Percentiles rank a stretch among this genome's conserved stretches.
phyloP scores from a whole-genome alignment of 768 basidiomycete genomes.

The Macrocybe gigantea region DNA sequence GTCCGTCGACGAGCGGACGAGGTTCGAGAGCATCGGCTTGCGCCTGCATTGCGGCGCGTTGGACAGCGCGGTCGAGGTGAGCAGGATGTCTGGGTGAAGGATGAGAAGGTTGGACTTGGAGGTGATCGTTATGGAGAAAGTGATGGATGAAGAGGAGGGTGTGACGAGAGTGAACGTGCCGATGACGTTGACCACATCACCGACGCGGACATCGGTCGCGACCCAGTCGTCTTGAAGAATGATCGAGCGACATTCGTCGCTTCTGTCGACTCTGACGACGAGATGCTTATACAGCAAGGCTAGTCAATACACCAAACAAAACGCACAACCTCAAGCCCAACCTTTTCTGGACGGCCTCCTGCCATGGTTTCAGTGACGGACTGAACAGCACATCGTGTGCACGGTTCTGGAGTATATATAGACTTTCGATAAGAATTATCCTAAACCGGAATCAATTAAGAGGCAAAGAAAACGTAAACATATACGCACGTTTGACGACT shows the following conservation, averaged over 20 bases:
- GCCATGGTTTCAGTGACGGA: slow-evolving; percentile 26
- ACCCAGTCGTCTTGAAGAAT: slow-evolving; percentile 78
- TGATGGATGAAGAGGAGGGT: slow-evolving; percentile 27
- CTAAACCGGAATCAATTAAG: too few species aligned
- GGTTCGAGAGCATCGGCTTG: slow-evolving; percentile 73
- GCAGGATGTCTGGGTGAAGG: slow-evolving; percentile 86
- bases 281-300: slow-evolving; percentile 34
- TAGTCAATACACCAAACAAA: slow-evolving; percentile 6
- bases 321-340: slow-evolving; percentile 3
- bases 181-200: slow-evolving; percentile 78
- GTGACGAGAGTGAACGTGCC: slow-evolving; percentile 32
- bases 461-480: too few species aligned
- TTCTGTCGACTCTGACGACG: slow-evolving; percentile 36
- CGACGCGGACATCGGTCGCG: slow-evolving; percentile 50
- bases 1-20: slow-evolving; percentile 55
- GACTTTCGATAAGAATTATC: background rate
- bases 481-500: slow-evolving; percentile 17
- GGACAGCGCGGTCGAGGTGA: slow-evolving; percentile 87
- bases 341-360: too few species aligned
- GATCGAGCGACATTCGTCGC: slow-evolving; percentile 38
- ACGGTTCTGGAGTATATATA: slow-evolving; percentile 27
- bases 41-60: slow-evolving; percentile 79
- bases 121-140: slow-evolving; percentile 49
- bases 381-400: slow-evolving; percentile 54
- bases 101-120: slow-evolving; percentile 67